These are phyloP conservation scores for Orbilia brochopaga DNA, from an alignment of 2,329 filamentous ascomycete genomes.

Conservation along the genomic window DNA sequence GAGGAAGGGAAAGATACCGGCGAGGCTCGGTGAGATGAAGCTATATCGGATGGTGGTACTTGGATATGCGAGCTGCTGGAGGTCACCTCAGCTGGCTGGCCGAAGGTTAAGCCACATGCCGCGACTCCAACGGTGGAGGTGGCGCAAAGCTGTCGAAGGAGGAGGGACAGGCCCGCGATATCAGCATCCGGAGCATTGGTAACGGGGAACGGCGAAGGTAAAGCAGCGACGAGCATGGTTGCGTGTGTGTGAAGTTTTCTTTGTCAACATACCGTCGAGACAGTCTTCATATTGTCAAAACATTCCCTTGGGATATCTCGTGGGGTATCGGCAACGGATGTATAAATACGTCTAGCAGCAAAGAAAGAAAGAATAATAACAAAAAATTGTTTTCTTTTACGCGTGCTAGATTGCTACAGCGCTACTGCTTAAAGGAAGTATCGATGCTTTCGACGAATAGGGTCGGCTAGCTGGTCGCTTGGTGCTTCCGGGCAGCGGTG, in stretches of 20 bases:
- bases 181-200: constrained; percentile 40
- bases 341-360: constrained; percentile 34
- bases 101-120: constrained; percentile 55
- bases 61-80: constrained; percentile 47
- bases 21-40: constrained; percentile 42
- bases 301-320: constrained; percentile 48
- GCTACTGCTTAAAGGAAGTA: not conserved
- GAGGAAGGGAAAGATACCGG: constrained; percentile 48
- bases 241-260: not conserved
- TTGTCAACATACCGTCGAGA: constrained; percentile 53
- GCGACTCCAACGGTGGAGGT: constrained; percentile 56
- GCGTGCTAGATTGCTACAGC: not conserved
- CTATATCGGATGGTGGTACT: constrained; percentile 33
- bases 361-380: constrained; percentile 21
- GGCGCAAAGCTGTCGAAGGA: constrained; percentile 54
- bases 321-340: constrained; percentile 35
- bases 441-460: constrained; percentile 23
- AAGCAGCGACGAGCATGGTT: constrained; percentile 43
- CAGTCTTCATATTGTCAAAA: constrained; percentile 54
- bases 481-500: constrained; percentile 35
- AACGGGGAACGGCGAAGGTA: constrained; percentile 31
- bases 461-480: constrained; percentile 47
- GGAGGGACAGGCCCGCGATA: constrained; percentile 36
- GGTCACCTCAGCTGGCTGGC: constrained; percentile 51
- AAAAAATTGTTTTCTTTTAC: not conserved